phyloP scores from a whole-genome alignment of 805 yeast species.

The Monosporozyma servazzii region DNA sequence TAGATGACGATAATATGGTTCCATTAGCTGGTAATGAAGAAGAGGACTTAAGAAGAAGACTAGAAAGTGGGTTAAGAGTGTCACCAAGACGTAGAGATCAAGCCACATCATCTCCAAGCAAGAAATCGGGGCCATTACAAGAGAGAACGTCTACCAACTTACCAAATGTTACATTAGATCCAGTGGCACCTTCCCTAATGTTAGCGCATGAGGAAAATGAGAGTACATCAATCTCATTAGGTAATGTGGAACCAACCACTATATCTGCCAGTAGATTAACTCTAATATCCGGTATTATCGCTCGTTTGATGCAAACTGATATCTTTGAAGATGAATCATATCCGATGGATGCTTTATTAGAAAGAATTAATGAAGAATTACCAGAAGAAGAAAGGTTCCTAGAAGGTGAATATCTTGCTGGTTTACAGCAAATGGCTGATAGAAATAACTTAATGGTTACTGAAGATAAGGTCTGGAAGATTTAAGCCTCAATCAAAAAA shows the following conservation, averaged over 20 bases:
- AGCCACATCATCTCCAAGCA: background rate
- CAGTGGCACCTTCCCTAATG: slow-evolving; percentile 5
- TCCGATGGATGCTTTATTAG: slow-evolving; percentile 31
- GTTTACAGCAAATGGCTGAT: slow-evolving; percentile 34
- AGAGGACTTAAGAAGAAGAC: slow-evolving; percentile 23
- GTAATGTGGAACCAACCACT: slow-evolving; percentile 23
- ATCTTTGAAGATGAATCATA: slow-evolving; percentile 39
- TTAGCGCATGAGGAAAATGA: slow-evolving; percentile 11
- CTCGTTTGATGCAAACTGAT: slow-evolving; percentile 38
- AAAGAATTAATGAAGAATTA: slow-evolving; percentile 36
- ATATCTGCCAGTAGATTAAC: slow-evolving; percentile 44
- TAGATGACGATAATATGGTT: slow-evolving; percentile 15
- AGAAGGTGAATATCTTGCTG: slow-evolving; percentile 37
- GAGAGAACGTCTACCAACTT: slow-evolving; percentile 18
- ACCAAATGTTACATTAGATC: slow-evolving; percentile 11
- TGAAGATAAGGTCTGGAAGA: slow-evolving; percentile 41
- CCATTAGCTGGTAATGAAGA: slow-evolving; percentile 27
- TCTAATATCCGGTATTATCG: slow-evolving; percentile 39
- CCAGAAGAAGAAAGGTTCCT: slow-evolving; percentile 42
- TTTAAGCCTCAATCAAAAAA: slow-evolving; percentile 10
- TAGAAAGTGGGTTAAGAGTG: slow-evolving; percentile 22
- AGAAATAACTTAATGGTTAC: slow-evolving; percentile 41
- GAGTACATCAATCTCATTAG: slow-evolving; percentile 11
- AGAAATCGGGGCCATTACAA: slow-evolving; percentile 15
- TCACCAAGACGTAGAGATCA: slow-evolving; percentile 23